Evolutionary conservation across 306 rosid species (phyloP), one percentile per base, ranked within the genome.

Genomic region (Sechiopsis laciniata): DNA sequence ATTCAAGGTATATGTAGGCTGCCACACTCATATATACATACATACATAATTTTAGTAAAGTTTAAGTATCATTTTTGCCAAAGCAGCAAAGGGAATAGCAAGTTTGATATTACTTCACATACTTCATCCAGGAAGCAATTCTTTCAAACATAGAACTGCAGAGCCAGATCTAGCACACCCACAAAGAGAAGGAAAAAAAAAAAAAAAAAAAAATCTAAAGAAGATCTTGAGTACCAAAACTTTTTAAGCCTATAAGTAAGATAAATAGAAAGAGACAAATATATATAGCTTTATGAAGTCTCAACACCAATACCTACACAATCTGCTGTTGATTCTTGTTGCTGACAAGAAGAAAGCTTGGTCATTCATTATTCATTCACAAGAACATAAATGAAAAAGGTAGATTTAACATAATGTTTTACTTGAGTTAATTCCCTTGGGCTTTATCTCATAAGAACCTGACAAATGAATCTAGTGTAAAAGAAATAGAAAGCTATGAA

Each of bases 231-330:
- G 42, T 69, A 69, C 19, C 45, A 22, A 48, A 48, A 22, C 67
- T 48, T 69, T 42, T 69, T 48, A 48, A 14, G 73, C 73, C 48
- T 22, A 69, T 22, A 50, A 50, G 42, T 69, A 69, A 69, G 73
- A 21, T 69, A 48, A 69, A 69, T 22, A 69, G 73, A 69, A 48
- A 69, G 73, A 69, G 73, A 69, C 73, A 69, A 69, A 69, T 14
- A 50, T 22, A 69, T 50, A 50, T 69, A 69, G 73, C 73, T 69
- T 21, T 7, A 55, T 50, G 22, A 50, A 50, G 58, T 50, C 37
- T 50, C 73, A 50, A 69, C 21, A 46, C 14, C 19, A 50, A 21
- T 14, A 69, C 58, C 45, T 48, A 68, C 73, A 20, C 73, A 50
- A 69, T 69, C 73, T 69, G 58, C 14, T 48, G 20, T 52, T 32